A percentile compares a stretch with the other conserved stretches of the same genome.
These are phyloP conservation scores for Thelonectria discophora DNA, from an alignment of 2,329 filamentous ascomycete species.

Conservation along the genomic window DNA sequence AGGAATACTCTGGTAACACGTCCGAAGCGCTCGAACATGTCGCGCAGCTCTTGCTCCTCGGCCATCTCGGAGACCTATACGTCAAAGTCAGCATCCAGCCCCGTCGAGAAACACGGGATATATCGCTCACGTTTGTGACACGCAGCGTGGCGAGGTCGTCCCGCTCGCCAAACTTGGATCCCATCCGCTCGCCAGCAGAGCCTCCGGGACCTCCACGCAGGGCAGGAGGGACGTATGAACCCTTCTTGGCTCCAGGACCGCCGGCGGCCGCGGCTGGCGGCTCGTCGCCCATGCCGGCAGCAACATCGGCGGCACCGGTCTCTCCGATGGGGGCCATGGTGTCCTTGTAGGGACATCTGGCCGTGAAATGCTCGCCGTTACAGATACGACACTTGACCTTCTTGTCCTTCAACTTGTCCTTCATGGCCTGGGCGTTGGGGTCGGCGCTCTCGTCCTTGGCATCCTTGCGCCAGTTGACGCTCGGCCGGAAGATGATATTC, in stretches of 20 bases:
- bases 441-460: slow-evolving; percentile 82
- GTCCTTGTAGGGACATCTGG: slow-evolving; percentile 99
- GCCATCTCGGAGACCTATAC: slow-evolving; percentile 91
- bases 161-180: slow-evolving; percentile 87
- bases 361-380: slow-evolving; percentile 98
- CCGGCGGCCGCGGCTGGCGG: slow-evolving; percentile 54
- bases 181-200: slow-evolving; percentile 81
- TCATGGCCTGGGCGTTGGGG: slow-evolving; percentile 76
- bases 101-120: neutral
- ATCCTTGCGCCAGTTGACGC: slow-evolving; percentile 91
- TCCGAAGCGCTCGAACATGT: slow-evolving; percentile 98
- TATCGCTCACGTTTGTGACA: slow-evolving; percentile 90
- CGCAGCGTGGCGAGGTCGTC: slow-evolving; percentile 96
- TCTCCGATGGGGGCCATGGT: slow-evolving; percentile 92
- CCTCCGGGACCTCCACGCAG: slow-evolving; percentile 74
- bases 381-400: slow-evolving; percentile 99
- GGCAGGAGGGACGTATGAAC: slow-evolving; percentile 94
- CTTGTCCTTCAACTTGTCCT: slow-evolving; percentile 93
- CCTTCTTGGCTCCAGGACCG: slow-evolving; percentile 71
- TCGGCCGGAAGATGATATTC: slow-evolving; percentile 97
- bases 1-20: slow-evolving; percentile 97
- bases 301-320: slow-evolving; percentile 61
- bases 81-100: slow-evolving; percentile 40
- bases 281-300: slow-evolving; percentile 64
- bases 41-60: slow-evolving; percentile 92